Evolutionary conservation across 1,284 basidiomycete genomes (phyloP).

Genomic region (Papiliotrema laurentii): DNA sequence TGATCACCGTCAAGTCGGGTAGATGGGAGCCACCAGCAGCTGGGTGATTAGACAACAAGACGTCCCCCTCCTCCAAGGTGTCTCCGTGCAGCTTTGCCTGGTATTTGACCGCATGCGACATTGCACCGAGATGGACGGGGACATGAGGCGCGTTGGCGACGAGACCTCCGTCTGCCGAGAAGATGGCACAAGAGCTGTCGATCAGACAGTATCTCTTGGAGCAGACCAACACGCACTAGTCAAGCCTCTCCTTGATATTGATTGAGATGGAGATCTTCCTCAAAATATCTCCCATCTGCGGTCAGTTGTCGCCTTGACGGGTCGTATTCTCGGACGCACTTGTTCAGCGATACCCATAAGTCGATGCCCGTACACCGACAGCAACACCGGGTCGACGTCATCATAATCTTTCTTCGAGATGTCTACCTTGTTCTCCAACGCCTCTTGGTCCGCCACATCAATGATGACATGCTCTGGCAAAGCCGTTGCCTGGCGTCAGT

Average conservation of each 20-base stretch:
- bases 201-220: slow-evolving; percentile 1
- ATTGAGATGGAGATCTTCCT: slow-evolving; percentile 51
- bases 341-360: slow-evolving; percentile 53
- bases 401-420: slow-evolving; percentile 18
- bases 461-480: slow-evolving; percentile 28
- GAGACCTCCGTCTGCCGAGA: slow-evolving; percentile 48
- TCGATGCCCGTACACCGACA: slow-evolving; percentile 54
- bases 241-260: slow-evolving; percentile 42
- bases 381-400: slow-evolving; percentile 51
- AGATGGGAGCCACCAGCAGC: slow-evolving; percentile 53
- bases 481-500: slow-evolving; percentile 11
- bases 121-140: slow-evolving; percentile 40
- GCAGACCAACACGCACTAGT: slow-evolving; percentile 18
- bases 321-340: slow-evolving; percentile 1
- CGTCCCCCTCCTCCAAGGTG: slow-evolving; percentile 45
- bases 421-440: slow-evolving; percentile 14
- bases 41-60: slow-evolving; percentile 52
- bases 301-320: not conserved
- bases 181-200: slow-evolving; percentile 48
- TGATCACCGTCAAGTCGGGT: slow-evolving; percentile 50
- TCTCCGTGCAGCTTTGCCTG: slow-evolving; percentile 32
- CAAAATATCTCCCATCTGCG: slow-evolving; percentile 50
- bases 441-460: slow-evolving; percentile 26
- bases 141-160: slow-evolving; percentile 54
- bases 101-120: slow-evolving; percentile 37